These are phyloP conservation scores for Trichophaea hybrida DNA, from an alignment of 2,329 filamentous ascomycete genomes.

Conservation along the genomic window DNA sequence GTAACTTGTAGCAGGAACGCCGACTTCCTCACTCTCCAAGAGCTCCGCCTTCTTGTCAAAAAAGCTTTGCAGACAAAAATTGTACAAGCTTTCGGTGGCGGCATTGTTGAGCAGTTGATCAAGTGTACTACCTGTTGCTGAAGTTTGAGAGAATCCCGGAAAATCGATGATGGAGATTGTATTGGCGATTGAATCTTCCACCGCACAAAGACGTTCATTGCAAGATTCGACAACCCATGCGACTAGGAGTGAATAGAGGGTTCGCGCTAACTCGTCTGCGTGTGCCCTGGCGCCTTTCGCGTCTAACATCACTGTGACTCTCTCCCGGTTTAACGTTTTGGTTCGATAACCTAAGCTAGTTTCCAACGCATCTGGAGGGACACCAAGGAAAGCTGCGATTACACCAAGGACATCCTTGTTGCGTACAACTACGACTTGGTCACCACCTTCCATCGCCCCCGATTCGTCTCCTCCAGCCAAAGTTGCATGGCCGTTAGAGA, in stretches of 20 bases:
- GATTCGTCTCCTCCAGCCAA: constrained; percentile 74
- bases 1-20: constrained; percentile 80
- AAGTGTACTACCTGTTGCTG: constrained; percentile 67
- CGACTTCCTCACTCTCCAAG: constrained; percentile 85
- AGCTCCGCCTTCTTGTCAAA: constrained; percentile 89
- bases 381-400: constrained; percentile 86
- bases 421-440: constrained; percentile 71
- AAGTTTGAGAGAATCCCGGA: constrained; percentile 77
- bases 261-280: constrained; percentile 84
- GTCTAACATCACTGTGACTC: constrained; percentile 97
- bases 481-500: constrained; percentile 67
- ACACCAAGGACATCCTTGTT: constrained; percentile 82
- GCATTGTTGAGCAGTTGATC: constrained; percentile 94
- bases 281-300: constrained; percentile 78
- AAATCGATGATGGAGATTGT: constrained; percentile 94
- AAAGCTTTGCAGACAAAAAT: constrained; percentile 86
- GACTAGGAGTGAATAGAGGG: constrained; percentile 83
- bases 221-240: constrained; percentile 87
- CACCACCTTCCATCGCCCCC: constrained; percentile 84
- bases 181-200: constrained; percentile 79
- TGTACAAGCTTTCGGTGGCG: constrained; percentile 81
- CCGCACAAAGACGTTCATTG: constrained; percentile 76
- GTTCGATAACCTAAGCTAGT: constrained; percentile 87
- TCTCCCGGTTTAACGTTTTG: constrained; percentile 87
- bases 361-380: constrained; percentile 67